A percentile compares a stretch with the other conserved stretches of the same genome.
Conservation (phyloP, 495 filamentous ascomycete species). For the Tricharina praecox region DNA sequence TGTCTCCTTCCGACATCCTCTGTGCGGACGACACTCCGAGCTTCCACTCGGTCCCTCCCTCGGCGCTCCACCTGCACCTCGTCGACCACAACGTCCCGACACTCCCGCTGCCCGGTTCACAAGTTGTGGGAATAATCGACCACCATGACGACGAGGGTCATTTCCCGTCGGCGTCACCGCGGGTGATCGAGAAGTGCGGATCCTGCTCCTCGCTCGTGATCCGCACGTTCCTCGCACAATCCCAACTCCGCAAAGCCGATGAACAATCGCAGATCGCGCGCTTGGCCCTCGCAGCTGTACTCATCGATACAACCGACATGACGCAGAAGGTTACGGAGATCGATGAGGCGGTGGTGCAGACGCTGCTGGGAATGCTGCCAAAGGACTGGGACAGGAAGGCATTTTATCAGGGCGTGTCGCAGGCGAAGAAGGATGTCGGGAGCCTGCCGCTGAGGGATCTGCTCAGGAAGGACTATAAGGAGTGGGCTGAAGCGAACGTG, state of each 20-base stretch:
- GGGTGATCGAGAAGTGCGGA: slow-evolving; percentile 45
- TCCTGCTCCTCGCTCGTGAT: slow-evolving; percentile 70
- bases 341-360: slow-evolving; percentile 47
- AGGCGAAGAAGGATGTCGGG: slow-evolving; percentile 57
- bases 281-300: slow-evolving; percentile 60
- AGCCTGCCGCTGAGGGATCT: slow-evolving; percentile 53
- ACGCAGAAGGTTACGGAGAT: slow-evolving; percentile 54
- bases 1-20: slow-evolving; percentile 37
- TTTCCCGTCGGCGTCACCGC: slow-evolving; percentile 32
- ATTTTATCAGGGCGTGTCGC: slow-evolving; percentile 47
- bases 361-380: slow-evolving; percentile 36
- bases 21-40: slow-evolving; percentile 15
- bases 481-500: slow-evolving; percentile 48
- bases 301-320: slow-evolving; percentile 74
- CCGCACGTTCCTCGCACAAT: slow-evolving; percentile 35
- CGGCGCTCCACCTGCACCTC: slow-evolving; percentile 36
- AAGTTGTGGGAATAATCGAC: slow-evolving; percentile 59
- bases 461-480: slow-evolving; percentile 81
- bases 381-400: slow-evolving; percentile 35
- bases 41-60: slow-evolving; percentile 18
- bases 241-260: slow-evolving; percentile 38
- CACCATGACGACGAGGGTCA: slow-evolving; percentile 72
- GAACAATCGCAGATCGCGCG: slow-evolving; percentile 40
- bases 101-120: slow-evolving; percentile 29
- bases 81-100: slow-evolving; percentile 83